phyloP scores from a whole-genome alignment of 352 stramenopile genomes.

The Pythium aristosporum region DNA sequence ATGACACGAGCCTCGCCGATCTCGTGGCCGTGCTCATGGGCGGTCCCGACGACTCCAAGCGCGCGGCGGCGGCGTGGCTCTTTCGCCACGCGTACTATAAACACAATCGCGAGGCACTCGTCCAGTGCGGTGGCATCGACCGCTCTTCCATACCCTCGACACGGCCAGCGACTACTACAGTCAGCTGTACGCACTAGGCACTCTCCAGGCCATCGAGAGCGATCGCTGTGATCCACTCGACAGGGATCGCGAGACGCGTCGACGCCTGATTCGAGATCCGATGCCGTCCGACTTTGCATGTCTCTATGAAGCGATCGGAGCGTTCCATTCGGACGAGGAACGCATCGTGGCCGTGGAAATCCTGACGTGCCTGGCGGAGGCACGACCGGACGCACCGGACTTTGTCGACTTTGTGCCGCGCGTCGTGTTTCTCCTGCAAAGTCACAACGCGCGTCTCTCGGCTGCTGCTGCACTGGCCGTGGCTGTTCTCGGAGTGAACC shows the following conservation, averaged over 20 bases:
- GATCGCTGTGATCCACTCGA: neutral
- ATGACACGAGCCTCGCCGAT: no score
- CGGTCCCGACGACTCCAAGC: neutral
- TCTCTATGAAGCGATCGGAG: neutral
- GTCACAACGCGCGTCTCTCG: neutral
- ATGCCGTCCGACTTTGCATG: neutral
- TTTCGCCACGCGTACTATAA: neutral
- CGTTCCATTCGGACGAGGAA: neutral
- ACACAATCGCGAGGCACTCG: neutral
- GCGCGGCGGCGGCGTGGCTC: neutral
- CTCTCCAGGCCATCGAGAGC: neutral
- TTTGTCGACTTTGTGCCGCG: neutral
- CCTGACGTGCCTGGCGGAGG: neutral
- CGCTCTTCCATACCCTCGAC: neutral
- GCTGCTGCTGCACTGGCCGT: neutral
- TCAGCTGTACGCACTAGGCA: neutral
- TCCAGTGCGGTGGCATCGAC: neutral
- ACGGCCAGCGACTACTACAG: neutral
- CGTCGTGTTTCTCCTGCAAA: neutral
- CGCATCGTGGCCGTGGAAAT: slow-evolving; percentile 12
- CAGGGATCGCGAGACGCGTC: neutral
- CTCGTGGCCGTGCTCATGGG: no score
- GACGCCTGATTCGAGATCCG: neutral
- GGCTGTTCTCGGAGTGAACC: neutral
- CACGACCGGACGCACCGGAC: neutral